These are phyloP conservation scores for Schwanniomyces polymorphus DNA, from an alignment of 805 yeast species.

Conservation along the genomic window DNA sequence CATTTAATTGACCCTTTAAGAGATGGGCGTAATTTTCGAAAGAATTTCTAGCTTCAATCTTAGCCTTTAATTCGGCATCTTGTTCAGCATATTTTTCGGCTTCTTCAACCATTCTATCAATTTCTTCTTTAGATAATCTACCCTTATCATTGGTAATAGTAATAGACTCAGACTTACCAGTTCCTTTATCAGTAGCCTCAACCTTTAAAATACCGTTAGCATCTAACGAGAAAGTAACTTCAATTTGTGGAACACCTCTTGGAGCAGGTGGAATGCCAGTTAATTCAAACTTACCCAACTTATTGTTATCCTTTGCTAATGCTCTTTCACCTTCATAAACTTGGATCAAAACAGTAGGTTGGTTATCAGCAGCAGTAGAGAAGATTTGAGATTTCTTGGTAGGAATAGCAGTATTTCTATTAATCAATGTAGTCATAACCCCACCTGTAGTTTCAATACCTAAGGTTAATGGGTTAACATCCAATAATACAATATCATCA, in stretches of 20 bases:
- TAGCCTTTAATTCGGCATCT: conserved; percentile 45
- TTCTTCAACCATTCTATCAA: conserved; percentile 97
- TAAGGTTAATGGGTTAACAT: conserved; percentile 96
- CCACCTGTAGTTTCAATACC: conserved; percentile 99
- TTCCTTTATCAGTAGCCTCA: conserved; percentile 97
- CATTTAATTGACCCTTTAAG: conserved; percentile 46
- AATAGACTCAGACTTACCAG: conserved; percentile 97
- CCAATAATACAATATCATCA: conserved; percentile 92
- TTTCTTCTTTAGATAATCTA: conserved; percentile 93
- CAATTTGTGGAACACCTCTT: conserved; percentile 99
- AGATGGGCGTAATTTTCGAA: conserved; percentile 47
- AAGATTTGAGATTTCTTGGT: conserved; percentile 98
- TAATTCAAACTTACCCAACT: conserved; percentile 97
- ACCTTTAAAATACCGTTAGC: conserved; percentile 99
- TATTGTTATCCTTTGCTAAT: conserved; percentile 95
- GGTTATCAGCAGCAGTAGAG: conserved; percentile 98
- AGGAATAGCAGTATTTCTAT: conserved; percentile 99
- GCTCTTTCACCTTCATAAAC: conserved; percentile 99
- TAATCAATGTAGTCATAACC: conserved; percentile 97
- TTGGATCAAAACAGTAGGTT: conserved; percentile 98
- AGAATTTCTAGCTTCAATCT: conserved; percentile 43
- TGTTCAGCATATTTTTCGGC: conserved; percentile 81
- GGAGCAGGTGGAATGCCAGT: conserved; percentile 97
- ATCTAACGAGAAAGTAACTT: conserved; percentile 98
- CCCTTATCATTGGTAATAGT: conserved; percentile 99